phyloP scores from a whole-genome alignment of 2,329 filamentous ascomycete genomes.

The Colletotrichum lindemuthianum region DNA sequence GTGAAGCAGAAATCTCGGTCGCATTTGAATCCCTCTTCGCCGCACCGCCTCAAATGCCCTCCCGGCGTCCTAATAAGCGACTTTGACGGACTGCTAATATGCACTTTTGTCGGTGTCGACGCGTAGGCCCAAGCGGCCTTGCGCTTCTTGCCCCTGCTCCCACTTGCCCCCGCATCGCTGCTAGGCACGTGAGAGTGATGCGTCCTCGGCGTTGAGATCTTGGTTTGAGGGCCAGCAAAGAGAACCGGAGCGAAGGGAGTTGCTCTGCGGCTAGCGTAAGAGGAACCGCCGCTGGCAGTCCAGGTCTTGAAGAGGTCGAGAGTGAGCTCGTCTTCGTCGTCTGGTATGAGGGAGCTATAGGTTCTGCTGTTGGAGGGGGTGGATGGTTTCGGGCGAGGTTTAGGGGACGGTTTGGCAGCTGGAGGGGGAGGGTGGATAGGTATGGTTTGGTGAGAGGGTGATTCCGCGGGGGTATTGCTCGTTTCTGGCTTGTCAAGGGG shows the following conservation, averaged over 20 bases:
- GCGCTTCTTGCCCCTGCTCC: constrained; percentile 13
- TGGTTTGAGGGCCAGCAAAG: constrained; percentile 14
- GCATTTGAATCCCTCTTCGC: constrained; percentile 65
- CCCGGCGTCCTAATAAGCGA: constrained; percentile 57
- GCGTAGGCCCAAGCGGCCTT: constrained; percentile 28
- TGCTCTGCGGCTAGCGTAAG: neutral
- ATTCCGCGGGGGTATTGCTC: too few relatives aligned
- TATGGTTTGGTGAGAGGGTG: too few relatives aligned
- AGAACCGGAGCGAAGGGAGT: constrained; percentile 16
- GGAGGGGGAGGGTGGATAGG: too few relatives aligned
- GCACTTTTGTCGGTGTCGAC: constrained; percentile 16
- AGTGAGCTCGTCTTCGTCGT: constrained; percentile 50
- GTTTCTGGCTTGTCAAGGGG: too few relatives aligned
- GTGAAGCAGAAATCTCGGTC: constrained; percentile 69
- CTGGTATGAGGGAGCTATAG: constrained; percentile 55
- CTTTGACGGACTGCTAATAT: constrained; percentile 36
- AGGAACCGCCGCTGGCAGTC: constrained; percentile 11
- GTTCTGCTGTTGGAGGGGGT: constrained; percentile 46
- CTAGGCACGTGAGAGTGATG: neutral
- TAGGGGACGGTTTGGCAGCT: too few relatives aligned
- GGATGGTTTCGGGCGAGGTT: neutral
- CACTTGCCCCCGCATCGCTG: neutral
- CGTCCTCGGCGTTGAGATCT: constrained; percentile 27
- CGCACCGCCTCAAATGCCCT: constrained; percentile 62
- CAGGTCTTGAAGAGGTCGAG: constrained; percentile 44